Conservation (phyloP, 2,329 filamentous ascomycete genomes). For the Fusarium avenaceum region DNA sequence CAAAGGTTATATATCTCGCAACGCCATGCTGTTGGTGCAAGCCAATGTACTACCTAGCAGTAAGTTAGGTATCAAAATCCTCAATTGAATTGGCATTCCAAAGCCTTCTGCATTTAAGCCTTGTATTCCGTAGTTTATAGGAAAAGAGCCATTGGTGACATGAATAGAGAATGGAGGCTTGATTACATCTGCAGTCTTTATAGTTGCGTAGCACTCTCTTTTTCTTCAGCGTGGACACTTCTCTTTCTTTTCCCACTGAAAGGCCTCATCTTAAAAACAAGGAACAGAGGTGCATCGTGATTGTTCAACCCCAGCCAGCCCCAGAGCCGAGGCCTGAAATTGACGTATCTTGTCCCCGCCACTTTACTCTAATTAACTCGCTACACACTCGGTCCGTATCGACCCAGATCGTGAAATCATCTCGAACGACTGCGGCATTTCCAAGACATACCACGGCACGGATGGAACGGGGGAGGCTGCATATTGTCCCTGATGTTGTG, state of each 20-base stretch:
- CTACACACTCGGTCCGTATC: constrained; percentile 5
- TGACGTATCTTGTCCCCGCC: constrained; percentile 18
- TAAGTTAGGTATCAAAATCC: not conserved
- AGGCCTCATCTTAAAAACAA: constrained; percentile 6
- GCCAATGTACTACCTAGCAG: not conserved
- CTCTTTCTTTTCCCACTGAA: not conserved
- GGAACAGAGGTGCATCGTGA: constrained; percentile 9
- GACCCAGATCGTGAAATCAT: constrained; percentile 8
- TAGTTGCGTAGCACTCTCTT: constrained; percentile 1
- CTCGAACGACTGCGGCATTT: constrained; percentile 32
- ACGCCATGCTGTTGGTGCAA: constrained; percentile 2
- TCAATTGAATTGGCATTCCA: not conserved
- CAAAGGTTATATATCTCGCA: not conserved
- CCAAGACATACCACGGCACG: constrained; percentile 6
- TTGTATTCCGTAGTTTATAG: not conserved
- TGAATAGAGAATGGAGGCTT: constrained; percentile 20
- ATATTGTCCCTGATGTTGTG: constrained; percentile 14
- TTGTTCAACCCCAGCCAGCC: constrained; percentile 1
- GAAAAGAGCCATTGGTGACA: constrained; percentile 28
- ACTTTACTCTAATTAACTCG: constrained; percentile 4
- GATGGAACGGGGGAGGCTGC: constrained; percentile 3
- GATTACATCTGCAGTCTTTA: constrained; percentile 1
- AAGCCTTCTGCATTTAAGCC: constrained; percentile 5
- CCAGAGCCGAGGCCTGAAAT: constrained; percentile 21
- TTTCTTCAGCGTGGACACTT: not conserved